Base-by-base conservation (phyloP, 2,329 filamentous ascomycete genomes). In the Aspergillus ochraceoroseus region DNA sequence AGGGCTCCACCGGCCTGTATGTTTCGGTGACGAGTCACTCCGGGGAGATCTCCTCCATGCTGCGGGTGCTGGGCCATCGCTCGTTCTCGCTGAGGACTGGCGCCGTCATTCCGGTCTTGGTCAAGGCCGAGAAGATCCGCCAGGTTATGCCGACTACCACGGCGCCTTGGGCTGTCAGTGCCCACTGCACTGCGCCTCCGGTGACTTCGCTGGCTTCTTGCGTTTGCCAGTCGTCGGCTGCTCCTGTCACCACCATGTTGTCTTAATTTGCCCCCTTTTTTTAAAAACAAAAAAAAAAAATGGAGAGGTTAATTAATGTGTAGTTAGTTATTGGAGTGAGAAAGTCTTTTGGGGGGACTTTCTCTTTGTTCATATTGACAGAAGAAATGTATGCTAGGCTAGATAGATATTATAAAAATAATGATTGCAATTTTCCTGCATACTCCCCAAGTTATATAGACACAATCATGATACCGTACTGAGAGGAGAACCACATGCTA, bases 1-100 rank as follows among this genome's bases (percentile, higher is more conserved):
- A n/a, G n/a, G n/a, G n/a, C n/a, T n/a, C n/a, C n/a, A n/a, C n/a
- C n/a, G 68, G 62, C 29, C 64, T 67, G 0, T 74, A 72, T 37
- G 60, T 80, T 8, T 74, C 70, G 2, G 62, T 80, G 12, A 80
- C 76, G 0, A 70, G 68, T 17, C 78, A 82, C 52, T 77, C 74
- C 0, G 76, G 77, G 0, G 72, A 74, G 32, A 79, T 80, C 46
- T 64, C 64, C 0, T 73, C 72, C 33, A 56, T 79, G 23, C 54
- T 80, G 46, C 42, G 59, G 0, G 62, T 67, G 8, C 25, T 70
- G 3, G 66, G 66, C 0, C 73, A 75, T 54, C 57, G 67, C 6
- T 28, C 53, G 9, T 76, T 75, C 47, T 56, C 50, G 14, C 44
- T 76, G 45, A 63, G 45, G 15, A 75, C 73, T 0, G 73, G 73